Percentiles rank a stretch among this genome's conserved stretches.
These are phyloP conservation scores for Rhizopus arrhizus DNA, from an alignment of 371 early-diverging fungal species.

Conservation along the genomic window DNA sequence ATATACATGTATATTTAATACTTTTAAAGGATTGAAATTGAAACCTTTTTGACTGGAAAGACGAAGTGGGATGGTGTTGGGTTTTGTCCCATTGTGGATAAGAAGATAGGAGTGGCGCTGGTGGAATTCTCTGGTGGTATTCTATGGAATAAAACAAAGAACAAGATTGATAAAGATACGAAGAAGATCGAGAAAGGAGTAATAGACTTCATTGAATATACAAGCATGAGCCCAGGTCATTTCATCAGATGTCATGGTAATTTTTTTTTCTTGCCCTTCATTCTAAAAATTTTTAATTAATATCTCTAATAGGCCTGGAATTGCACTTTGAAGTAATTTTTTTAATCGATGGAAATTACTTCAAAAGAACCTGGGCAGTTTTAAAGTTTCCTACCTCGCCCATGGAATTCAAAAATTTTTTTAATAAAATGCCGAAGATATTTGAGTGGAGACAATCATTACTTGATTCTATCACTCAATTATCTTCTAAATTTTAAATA, in stretches of 20 bases:
- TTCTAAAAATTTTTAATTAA: slow-evolving; percentile 7
- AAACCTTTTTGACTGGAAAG: slow-evolving; percentile 13
- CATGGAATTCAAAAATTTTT: neutral
- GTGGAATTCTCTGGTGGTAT: slow-evolving; percentile 19
- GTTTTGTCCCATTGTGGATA: slow-evolving; percentile 6
- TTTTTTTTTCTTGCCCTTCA: neutral
- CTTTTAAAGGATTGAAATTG: slow-evolving; percentile 15
- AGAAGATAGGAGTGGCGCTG: slow-evolving; percentile 15
- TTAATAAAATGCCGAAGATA: neutral
- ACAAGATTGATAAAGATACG: slow-evolving; percentile 8
- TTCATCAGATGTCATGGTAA: slow-evolving; percentile 22
- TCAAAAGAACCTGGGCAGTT: neutral
- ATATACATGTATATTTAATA: slow-evolving; percentile 12
- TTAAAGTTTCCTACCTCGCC: neutral
- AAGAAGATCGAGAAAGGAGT: slow-evolving; percentile 16
- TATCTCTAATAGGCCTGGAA: slow-evolving; percentile 12
- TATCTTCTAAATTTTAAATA: neutral
- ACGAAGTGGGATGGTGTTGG: slow-evolving; percentile 19
- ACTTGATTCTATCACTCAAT: neutral
- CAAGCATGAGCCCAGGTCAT: slow-evolving; percentile 12
- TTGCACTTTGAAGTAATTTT: slow-evolving; percentile 1
- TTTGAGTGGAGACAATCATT: slow-evolving; percentile 5
- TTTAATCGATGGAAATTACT: neutral
- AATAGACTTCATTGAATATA: slow-evolving; percentile 15
- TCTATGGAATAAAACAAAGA: slow-evolving; percentile 5